Evolutionary conservation across 208 protist species (phyloP).

Genomic region (Blastocrithidia nonstop): DNA sequence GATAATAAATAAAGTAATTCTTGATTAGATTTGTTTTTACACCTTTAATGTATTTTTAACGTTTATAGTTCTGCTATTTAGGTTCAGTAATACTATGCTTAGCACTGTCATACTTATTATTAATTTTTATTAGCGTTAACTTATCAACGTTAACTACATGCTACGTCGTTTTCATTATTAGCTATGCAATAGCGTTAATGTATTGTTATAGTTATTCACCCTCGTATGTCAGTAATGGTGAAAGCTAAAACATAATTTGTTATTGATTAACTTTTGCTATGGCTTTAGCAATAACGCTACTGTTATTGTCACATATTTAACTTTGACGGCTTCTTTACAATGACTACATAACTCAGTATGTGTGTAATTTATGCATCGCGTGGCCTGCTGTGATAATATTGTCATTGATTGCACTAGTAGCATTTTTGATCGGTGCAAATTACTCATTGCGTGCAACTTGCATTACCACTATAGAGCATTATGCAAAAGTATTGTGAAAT

Average conservation of each 20-base stretch:
- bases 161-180: background rate
- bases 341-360: too few species aligned
- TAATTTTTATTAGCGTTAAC: background rate
- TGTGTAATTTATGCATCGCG: constrained; percentile 52
- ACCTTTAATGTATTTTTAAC: too few species aligned
- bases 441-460: constrained; percentile 81
- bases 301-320: constrained; percentile 1
- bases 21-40: too few species aligned
- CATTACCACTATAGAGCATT: constrained; percentile 58
- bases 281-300: constrained; percentile 3
- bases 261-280: background rate
- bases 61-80: background rate
- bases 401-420: constrained; percentile 42
- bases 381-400: constrained; percentile 75
- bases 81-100: background rate
- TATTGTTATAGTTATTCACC: background rate
- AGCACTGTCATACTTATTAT: background rate
- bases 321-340: too few species aligned
- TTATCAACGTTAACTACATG: background rate
- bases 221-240: background rate
- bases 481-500: background rate
- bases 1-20: too few species aligned
- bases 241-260: background rate
- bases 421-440: constrained; percentile 97
- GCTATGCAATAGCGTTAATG: background rate